phyloP scores from a whole-genome alignment of 768 basidiomycete genomes.

The Psilocybe subaeruginosa region DNA sequence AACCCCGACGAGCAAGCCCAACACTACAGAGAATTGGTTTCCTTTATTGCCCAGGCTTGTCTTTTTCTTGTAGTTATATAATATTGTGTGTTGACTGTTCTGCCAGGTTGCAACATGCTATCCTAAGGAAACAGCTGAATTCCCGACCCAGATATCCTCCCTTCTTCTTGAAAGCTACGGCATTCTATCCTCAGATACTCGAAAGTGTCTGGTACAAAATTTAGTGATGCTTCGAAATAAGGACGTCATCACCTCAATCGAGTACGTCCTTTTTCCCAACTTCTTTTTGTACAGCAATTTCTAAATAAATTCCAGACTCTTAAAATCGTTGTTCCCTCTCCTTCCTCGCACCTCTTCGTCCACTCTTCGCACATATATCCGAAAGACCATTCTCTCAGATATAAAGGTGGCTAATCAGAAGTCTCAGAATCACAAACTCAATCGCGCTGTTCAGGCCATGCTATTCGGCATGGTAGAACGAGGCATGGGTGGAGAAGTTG shows the following conservation, averaged over 20 bases:
- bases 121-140: conserved; percentile 85
- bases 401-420: conserved; percentile 89
- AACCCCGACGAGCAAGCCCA: conserved; percentile 85
- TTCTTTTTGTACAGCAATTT: neutral
- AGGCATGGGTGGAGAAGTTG: conserved; percentile 81
- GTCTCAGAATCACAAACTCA: conserved; percentile 93
- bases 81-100: neutral
- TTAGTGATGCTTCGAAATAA: conserved; percentile 94
- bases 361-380: conserved; percentile 81
- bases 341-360: conserved; percentile 93
- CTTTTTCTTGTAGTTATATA: neutral
- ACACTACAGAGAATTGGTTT: conserved; percentile 84
- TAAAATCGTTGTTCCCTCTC: conserved; percentile 91
- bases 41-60: conserved; percentile 85
- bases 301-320: conserved; percentile 54
- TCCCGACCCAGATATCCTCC: conserved; percentile 78
- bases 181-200: conserved; percentile 75
- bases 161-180: conserved; percentile 82
- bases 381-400: conserved; percentile 92
- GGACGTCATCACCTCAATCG: conserved; percentile 87
- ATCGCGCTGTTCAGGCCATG: conserved; percentile 94
- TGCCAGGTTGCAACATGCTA: conserved; percentile 88
- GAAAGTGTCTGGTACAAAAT: conserved; percentile 86
- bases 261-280: conserved; percentile 55
- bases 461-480: conserved; percentile 95